phyloP scores from a whole-genome alignment of 805 yeast genomes.

The Pichia gijzeniarum region DNA sequence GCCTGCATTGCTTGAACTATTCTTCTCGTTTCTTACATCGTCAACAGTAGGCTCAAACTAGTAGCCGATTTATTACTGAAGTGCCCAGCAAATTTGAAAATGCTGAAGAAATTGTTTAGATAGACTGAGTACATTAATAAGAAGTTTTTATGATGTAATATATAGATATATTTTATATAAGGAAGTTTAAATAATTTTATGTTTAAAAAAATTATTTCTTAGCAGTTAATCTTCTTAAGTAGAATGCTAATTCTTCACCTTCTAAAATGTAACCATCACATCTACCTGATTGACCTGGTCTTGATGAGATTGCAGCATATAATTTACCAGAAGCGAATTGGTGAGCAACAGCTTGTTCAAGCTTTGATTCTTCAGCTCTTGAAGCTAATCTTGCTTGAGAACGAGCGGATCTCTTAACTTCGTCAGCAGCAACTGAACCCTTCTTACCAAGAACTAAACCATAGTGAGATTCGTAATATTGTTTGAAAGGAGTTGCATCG shows the following conservation, averaged over 20 bases:
- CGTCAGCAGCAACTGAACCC: conserved; percentile 47
- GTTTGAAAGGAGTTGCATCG: conserved; percentile 99
- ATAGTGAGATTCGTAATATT: conserved; percentile 98
- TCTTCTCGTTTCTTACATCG: too few relatives aligned
- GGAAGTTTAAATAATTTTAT: not conserved
- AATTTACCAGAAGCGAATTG: conserved; percentile 99
- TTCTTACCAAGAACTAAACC: conserved; percentile 91
- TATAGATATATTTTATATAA: not conserved
- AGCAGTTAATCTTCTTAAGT: conserved; percentile 99
- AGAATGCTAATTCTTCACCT: conserved; percentile 99
- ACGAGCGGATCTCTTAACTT: conserved; percentile 62
- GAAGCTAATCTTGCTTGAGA: conserved; percentile 90
- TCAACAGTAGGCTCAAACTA: too few relatives aligned
- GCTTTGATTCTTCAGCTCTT: conserved; percentile 78
- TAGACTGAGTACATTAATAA: not conserved
- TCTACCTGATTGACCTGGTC: conserved; percentile 99
- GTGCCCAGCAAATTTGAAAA: too few relatives aligned
- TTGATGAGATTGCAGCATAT: conserved; percentile 96
- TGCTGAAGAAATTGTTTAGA: too few relatives aligned
- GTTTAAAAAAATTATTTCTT: conserved; percentile 68
- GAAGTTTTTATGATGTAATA: not conserved
- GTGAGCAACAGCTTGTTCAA: conserved; percentile 85
- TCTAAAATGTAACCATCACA: conserved; percentile 99
- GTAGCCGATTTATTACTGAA: too few relatives aligned
- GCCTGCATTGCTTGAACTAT: too few relatives aligned